Conservation (phyloP, 2,329 filamentous ascomycete genomes). For the Trichophaea hybrida region DNA sequence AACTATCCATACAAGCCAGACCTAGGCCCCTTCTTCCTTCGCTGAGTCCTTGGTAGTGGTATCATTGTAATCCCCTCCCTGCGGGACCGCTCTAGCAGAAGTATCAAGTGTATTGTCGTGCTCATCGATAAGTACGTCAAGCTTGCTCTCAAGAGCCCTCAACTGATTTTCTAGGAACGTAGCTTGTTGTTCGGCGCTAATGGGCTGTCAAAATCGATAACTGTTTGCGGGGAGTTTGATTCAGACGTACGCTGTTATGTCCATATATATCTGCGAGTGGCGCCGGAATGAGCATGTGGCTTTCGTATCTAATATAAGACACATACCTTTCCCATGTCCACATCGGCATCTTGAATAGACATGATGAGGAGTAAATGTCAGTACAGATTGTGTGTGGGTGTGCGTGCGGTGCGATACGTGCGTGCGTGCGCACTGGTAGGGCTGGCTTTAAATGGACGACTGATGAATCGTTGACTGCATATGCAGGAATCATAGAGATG, state of each 20-base stretch:
- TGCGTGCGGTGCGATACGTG: too few species aligned
- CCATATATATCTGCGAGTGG: conserved; percentile 15
- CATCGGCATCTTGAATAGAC: conserved; percentile 7
- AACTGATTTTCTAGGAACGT: conserved; percentile 19
- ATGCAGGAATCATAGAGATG: not conserved
- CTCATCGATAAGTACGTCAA: conserved; percentile 19
- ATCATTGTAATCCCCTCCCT: too few species aligned
- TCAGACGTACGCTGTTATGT: conserved; percentile 15
- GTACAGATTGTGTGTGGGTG: too few species aligned
- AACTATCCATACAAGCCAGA: not conserved
- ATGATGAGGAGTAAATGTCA: not conserved
- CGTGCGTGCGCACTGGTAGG: too few species aligned
- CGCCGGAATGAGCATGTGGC: not conserved
- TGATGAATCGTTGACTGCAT: not conserved
- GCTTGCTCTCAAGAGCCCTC: conserved; percentile 17
- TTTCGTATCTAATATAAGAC: not conserved
- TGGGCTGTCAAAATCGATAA: conserved; percentile 8
- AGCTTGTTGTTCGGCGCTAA: conserved; percentile 19
- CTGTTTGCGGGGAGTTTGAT: not conserved
- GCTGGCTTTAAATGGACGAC: not conserved
- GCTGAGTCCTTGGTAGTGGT: too few species aligned
- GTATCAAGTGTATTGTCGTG: not conserved
- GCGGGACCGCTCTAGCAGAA: too few species aligned
- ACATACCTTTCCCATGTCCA: conserved; percentile 19
- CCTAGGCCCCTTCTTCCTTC: too few species aligned